A percentile compares a stretch with the other conserved stretches of the same genome.
phyloP scores from a whole-genome alignment of 2,329 filamentous ascomycete genomes.

The Aspergillus jensenii region DNA sequence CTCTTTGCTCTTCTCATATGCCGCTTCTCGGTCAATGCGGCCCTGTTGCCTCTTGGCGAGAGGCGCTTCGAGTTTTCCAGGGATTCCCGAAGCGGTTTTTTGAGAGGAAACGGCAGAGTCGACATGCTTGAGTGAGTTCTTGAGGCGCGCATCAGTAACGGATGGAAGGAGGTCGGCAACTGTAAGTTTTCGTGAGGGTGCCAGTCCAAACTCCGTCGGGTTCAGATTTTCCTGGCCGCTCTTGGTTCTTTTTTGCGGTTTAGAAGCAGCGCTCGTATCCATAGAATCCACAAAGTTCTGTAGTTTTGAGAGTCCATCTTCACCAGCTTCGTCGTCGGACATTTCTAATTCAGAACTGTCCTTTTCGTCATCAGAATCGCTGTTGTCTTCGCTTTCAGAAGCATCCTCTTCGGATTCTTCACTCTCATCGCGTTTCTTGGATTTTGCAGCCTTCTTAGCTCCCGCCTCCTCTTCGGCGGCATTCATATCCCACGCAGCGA shows the following conservation, averaged over 20 bases:
- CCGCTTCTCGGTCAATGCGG: slow-evolving; percentile 74
- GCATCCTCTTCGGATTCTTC: slow-evolving; percentile 37
- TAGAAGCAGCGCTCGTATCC: slow-evolving; percentile 39
- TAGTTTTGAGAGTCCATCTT: slow-evolving; percentile 59
- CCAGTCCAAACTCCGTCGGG: slow-evolving; percentile 60
- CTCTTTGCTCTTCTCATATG: slow-evolving; percentile 88
- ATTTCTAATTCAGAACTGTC: slow-evolving; percentile 40
- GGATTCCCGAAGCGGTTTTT: slow-evolving; percentile 54
- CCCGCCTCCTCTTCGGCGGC: slow-evolving; percentile 42
- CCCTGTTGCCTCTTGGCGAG: slow-evolving; percentile 85
- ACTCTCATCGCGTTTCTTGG: slow-evolving; percentile 28
- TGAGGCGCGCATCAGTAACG: slow-evolving; percentile 71
- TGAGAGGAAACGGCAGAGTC: slow-evolving; percentile 35
- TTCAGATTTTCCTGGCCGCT: slow-evolving; percentile 62
- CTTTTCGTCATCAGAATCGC: slow-evolving; percentile 49
- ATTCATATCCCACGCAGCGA: slow-evolving; percentile 60
- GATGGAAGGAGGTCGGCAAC: slow-evolving; percentile 73
- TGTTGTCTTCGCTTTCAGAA: slow-evolving; percentile 46
- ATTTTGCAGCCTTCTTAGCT: slow-evolving; percentile 30
- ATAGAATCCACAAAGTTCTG: slow-evolving; percentile 70
- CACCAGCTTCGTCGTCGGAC: slow-evolving; percentile 36
- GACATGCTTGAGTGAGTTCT: slow-evolving; percentile 75
- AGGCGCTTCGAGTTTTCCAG: slow-evolving; percentile 76
- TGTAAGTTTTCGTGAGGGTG: slow-evolving; percentile 66
- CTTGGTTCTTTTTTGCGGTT: slow-evolving; percentile 34